Evolutionary conservation across 2,329 filamentous ascomycete genomes (phyloP), one percentile per base, ranked within the genome.

Genomic region (Periconia sp.): DNA sequence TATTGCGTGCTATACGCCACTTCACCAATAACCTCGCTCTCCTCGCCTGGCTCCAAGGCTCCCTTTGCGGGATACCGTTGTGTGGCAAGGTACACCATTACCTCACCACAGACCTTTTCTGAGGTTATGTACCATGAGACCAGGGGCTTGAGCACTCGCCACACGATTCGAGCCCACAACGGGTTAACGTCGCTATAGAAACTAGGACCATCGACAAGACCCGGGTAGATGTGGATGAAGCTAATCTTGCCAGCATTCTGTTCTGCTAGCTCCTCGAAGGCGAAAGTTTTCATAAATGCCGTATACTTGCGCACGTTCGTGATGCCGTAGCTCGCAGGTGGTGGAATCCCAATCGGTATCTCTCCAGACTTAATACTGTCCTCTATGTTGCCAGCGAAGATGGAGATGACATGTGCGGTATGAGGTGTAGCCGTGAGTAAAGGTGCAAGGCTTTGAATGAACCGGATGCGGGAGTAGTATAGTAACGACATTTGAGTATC

Each of bases 341-440:
- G 10, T 1, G 59, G 56, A 5, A 39, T 49, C 29, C 68, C 65
- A 12, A 71, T 57, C 1, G 66, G 64, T 5, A 63, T 19, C 19
- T 64, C 55, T 6, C 43, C 45, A 4, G 50, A 33, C n/a, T 48
- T 58, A 37, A 64, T 49, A 6, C 39, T 49, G 15, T 57, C 55
- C 41, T 71, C 67, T 7, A 55, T 36, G 12, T 50, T 51, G 3
- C 65, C 63, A 1, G 63, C 65, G 35, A 64, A 71, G 13, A 71
- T 56, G 18, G 69, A 72, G 10, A 70, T 57, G 16, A 69, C 54
- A 57, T 59, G 39, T 61, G 61, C 46, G 5, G 49, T 33, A 2
- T 11, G 28, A 1, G 46, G 46, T 12, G 50, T 33, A 8, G 35
- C 34, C 5, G 24, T 21, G 5, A 49, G 24, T 2, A 49, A 23